Base-by-base conservation (phyloP, 106 monocot species). In the Agapanthus africanus region DNA sequence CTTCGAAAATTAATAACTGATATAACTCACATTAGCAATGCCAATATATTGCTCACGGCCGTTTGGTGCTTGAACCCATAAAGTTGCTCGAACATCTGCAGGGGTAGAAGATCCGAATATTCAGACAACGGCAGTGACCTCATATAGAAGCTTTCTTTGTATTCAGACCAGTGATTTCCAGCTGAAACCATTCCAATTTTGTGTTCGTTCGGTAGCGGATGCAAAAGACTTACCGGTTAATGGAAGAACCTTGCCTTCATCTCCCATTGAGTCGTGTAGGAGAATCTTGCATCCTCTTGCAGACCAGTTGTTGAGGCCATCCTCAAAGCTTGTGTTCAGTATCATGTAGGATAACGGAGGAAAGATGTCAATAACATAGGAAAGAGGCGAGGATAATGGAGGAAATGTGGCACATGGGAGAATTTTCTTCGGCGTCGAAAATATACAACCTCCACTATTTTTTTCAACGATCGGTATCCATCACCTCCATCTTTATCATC, bases 41-140 rank as follows among this genome's bases (percentile, higher is more conserved):
- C 83, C 75, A 3, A 89, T 75, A 69, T 93, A 93, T 35, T 93
- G 83, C 42, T 93, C 87, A 14, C 87, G 82, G 14, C 82, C 90
- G 67, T 80, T 85, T 62, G 79, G 60, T 4, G 65, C 56, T 69
- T 90, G 90, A 56, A 87, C 77, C 67, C 74, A 90, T 34, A 94
- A 33, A 28, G 90, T 90, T 3, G 75, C 71, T 1, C 82, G 75
- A 7, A 90, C 81, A 70, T 83, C 79, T 25, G 76, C 76, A 46
- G 75, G 63, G 35, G 57, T 16, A 28, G 75, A 61, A 70, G 42
- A 71, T 10, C 89, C 81, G 56, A 73, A 84, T 27, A 84, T 39
- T 51, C 83, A 74, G 22, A 93, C 89, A 37, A 77, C 36, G 21
- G 84, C 89, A 49, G 75, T 73, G 68, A 83, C 80, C 35, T 94